A percentile compares a stretch with the other conserved stretches of the same genome.
These are phyloP conservation scores for Colletotrichum lentis DNA, from an alignment of 2,329 filamentous ascomycete genomes.

Conservation along the genomic window DNA sequence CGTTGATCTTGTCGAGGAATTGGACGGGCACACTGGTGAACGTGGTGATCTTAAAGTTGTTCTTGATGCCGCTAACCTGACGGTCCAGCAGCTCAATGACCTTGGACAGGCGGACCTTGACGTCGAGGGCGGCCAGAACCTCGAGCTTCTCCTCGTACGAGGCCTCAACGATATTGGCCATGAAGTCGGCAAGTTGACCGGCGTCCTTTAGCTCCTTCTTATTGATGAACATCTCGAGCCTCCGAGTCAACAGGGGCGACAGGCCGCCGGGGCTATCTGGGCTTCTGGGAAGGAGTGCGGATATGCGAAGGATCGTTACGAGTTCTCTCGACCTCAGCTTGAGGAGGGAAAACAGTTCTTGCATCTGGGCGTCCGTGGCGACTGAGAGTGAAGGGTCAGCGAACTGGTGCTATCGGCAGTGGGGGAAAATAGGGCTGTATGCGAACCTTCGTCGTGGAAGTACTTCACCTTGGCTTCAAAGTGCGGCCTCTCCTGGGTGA, in stretches of 20 bases:
- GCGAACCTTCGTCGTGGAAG: conserved; percentile 73
- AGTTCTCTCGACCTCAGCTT: conserved; percentile 88
- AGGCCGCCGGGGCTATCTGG: conserved; percentile 68
- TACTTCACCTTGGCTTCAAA: conserved; percentile 83
- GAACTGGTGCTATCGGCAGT: too few species aligned
- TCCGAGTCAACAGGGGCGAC: conserved; percentile 83
- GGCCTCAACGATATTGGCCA: conserved; percentile 90
- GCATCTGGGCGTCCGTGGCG: conserved; percentile 65
- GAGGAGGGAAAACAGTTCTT: conserved; percentile 78
- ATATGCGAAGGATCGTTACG: conserved; percentile 82
- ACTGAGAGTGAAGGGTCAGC: conserved; percentile 32
- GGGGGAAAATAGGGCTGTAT: background rate
- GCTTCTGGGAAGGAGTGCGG: conserved; percentile 75
- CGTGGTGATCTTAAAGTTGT: conserved; percentile 84
- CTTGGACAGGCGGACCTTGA: conserved; percentile 79
- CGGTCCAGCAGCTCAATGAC: conserved; percentile 85
- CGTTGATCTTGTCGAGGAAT: conserved; percentile 62
- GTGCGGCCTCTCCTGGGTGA: conserved; percentile 81
- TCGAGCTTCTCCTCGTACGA: conserved; percentile 91
- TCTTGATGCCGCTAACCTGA: conserved; percentile 84
- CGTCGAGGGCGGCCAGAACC: conserved; percentile 80
- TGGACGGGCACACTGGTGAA: conserved; percentile 73
- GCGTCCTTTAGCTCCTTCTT: conserved; percentile 84
- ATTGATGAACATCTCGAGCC: conserved; percentile 86
- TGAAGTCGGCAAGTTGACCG: conserved; percentile 90